phyloP scores from a whole-genome alignment of 371 early-diverging fungal genomes.

The Batkoa obscura region DNA sequence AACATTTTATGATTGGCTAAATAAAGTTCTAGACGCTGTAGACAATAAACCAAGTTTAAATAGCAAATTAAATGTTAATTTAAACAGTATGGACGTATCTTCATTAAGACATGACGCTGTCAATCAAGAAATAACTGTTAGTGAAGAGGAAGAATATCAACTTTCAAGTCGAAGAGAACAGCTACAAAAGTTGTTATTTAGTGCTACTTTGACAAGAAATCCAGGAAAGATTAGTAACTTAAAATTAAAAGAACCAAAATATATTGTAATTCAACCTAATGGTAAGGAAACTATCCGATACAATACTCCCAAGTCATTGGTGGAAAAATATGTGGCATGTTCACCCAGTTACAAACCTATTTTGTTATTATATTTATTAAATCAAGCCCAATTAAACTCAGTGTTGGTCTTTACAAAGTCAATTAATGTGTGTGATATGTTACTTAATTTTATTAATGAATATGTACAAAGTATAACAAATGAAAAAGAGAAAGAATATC shows the following conservation, averaged over 20 bases:
- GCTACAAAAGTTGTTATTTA: slow-evolving; percentile 77
- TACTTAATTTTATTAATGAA: slow-evolving; percentile 35
- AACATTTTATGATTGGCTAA: slow-evolving; percentile 85
- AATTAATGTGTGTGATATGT: slow-evolving; percentile 62
- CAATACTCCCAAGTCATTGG: slow-evolving; percentile 30
- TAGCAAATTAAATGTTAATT: no score
- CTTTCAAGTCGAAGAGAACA: slow-evolving; percentile 1
- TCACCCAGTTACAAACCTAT: slow-evolving; percentile 47
- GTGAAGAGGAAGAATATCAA: not conserved
- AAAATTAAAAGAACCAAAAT: slow-evolving; percentile 52
- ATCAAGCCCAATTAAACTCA: slow-evolving; percentile 32
- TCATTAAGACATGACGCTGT: not conserved
- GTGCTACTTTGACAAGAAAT: slow-evolving; percentile 82
- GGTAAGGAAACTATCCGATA: slow-evolving; percentile 20
- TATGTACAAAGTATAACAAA: slow-evolving; percentile 3
- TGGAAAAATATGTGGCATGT: slow-evolving; percentile 45
- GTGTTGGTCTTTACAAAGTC: slow-evolving; percentile 77
- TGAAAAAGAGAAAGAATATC: not conserved
- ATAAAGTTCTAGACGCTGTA: slow-evolving; percentile 29
- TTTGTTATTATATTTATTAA: slow-evolving; percentile 53
- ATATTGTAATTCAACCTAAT: slow-evolving; percentile 36
- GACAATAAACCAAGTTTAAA: not conserved
- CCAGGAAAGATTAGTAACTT: slow-evolving; percentile 79
- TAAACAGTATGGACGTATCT: no score
- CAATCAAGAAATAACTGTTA: not conserved